A percentile compares a stretch with the other conserved stretches of the same genome.
These are phyloP conservation scores for Tuber umbilicatum DNA, from an alignment of 495 filamentous ascomycete genomes.

Conservation along the genomic window DNA sequence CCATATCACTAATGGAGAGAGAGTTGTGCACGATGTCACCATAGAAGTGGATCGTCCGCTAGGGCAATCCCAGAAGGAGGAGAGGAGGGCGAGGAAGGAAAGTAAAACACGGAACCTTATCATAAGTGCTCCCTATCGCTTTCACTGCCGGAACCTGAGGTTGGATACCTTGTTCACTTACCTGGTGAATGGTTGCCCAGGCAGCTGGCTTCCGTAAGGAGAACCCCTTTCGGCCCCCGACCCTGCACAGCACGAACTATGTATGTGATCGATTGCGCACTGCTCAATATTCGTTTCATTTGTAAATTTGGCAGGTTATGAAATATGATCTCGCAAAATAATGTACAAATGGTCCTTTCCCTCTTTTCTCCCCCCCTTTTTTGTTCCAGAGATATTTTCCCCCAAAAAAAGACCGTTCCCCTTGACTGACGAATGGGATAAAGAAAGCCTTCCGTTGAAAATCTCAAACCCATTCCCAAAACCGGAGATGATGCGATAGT, in stretches of 20 bases:
- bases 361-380: neutral
- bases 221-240: neutral
- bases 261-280: neutral
- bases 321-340: constrained; percentile 2
- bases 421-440: neutral
- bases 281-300: neutral
- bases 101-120: neutral
- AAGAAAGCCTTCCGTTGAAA: constrained; percentile 2
- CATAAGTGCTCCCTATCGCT: neutral
- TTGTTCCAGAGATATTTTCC: constrained; percentile 1
- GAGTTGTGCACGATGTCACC: neutral
- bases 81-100: neutral
- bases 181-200: neutral
- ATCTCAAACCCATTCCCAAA: neutral
- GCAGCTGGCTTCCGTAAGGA: neutral
- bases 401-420: neutral
- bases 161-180: neutral
- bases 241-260: neutral
- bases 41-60: neutral
- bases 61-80: neutral
- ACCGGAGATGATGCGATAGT: neutral
- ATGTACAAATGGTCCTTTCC: constrained; percentile 5
- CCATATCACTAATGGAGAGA: neutral
- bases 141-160: neutral
- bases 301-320: neutral